These are phyloP conservation scores for Phialophora verrucosa DNA, from an alignment of 2,329 filamentous ascomycete genomes.

Conservation along the genomic window DNA sequence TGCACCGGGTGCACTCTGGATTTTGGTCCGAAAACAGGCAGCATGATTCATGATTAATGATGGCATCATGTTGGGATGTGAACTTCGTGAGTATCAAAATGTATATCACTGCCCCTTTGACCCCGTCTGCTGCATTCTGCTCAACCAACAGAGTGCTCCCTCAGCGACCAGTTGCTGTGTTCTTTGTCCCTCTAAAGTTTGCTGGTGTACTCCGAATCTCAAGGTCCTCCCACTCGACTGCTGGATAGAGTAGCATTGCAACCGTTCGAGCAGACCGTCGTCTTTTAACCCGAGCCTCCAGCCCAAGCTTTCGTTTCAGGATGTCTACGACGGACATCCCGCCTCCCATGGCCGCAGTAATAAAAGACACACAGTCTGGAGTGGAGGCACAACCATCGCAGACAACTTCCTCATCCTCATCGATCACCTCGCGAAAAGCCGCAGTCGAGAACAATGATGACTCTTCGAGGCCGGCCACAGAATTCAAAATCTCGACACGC, in stretches of 20 bases:
- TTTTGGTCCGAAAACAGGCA: slow-evolving; percentile 4
- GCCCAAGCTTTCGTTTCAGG: neutral
- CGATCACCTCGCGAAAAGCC: slow-evolving; percentile 21
- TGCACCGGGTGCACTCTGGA: neutral
- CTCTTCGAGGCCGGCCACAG: slow-evolving; percentile 6
- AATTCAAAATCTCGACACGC: slow-evolving; percentile 32
- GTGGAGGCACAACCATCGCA: slow-evolving; percentile 19
- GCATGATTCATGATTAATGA: slow-evolving; percentile 4
- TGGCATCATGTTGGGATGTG: neutral
- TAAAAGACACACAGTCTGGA: neutral
- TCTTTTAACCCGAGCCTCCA: neutral
- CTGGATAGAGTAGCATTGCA: neutral
- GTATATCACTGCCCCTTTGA: neutral
- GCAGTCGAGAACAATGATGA: slow-evolving; percentile 16
- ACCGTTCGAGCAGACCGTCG: neutral
- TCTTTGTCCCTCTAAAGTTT: neutral
- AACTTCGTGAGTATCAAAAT: neutral
- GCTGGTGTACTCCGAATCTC: neutral
- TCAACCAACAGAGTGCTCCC: neutral
- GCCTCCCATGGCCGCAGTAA: neutral
- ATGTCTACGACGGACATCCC: neutral
- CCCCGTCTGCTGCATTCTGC: neutral
- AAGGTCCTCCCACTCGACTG: neutral
- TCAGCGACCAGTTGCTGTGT: neutral
- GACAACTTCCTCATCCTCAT: slow-evolving; percentile 26